Percentiles rank a stretch among this genome's conserved stretches.
Evolutionary conservation across 768 basidiomycete genomes (phyloP).

Genomic region (Termitomyces eurrhizus): DNA sequence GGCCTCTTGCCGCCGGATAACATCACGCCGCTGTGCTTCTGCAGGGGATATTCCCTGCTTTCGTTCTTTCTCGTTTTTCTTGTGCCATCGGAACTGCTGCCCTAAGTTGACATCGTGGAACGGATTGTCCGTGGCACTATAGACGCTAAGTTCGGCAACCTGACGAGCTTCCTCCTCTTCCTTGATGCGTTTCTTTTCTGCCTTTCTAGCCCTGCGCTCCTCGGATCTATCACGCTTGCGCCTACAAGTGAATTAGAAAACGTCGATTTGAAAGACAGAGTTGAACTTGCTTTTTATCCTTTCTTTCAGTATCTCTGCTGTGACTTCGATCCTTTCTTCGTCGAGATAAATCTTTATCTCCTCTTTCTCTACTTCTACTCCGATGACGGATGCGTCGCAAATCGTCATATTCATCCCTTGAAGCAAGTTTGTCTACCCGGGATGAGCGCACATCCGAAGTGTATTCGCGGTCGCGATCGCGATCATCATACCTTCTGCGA

Average conservation of each 20-base stretch:
- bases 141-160: slow-evolving; percentile 92
- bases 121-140: slow-evolving; percentile 95
- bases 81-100: slow-evolving; percentile 98
- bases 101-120: slow-evolving; percentile 97
- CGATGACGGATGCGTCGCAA: slow-evolving; percentile 25
- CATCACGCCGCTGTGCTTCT: slow-evolving; percentile 79
- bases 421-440: slow-evolving; percentile 27
- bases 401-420: slow-evolving; percentile 28
- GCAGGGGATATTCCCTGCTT: slow-evolving; percentile 78
- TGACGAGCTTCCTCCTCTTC: slow-evolving; percentile 91
- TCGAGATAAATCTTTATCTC: slow-evolving; percentile 20
- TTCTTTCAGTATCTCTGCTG: slow-evolving; percentile 35
- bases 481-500: slow-evolving; percentile 33
- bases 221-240: slow-evolving; percentile 86
- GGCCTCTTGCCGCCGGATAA: slow-evolving; percentile 79
- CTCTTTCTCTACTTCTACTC: slow-evolving; percentile 22
- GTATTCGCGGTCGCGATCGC: slow-evolving; percentile 26
- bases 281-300: slow-evolving; percentile 43
- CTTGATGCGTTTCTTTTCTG: slow-evolving; percentile 77
- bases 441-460: slow-evolving; percentile 32
- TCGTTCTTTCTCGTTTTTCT: slow-evolving; percentile 95
- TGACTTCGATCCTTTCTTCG: slow-evolving; percentile 32
- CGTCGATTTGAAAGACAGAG: not conserved
- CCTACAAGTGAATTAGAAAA: slow-evolving; percentile 30
- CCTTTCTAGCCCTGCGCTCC: slow-evolving; percentile 79